These are phyloP conservation scores for Lepidium didymum DNA, from an alignment of 345 rosid genomes.

Conservation along the genomic window DNA sequence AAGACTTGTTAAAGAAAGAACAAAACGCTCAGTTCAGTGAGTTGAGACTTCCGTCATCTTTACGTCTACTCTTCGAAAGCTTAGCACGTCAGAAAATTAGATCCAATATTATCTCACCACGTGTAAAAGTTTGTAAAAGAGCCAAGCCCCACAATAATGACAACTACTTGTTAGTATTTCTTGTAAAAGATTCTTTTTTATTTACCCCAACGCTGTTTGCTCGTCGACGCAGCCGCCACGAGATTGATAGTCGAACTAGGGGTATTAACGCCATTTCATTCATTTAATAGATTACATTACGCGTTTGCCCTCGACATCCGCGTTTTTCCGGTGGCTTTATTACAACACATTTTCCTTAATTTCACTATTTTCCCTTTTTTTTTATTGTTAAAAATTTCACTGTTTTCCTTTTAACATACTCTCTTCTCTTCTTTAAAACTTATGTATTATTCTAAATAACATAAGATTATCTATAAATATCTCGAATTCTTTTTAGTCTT, in stretches of 20 bases:
- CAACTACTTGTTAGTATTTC: neutral
- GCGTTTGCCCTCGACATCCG: slow-evolving; percentile 7
- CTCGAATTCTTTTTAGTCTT: too few relatives aligned
- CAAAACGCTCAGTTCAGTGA: neutral
- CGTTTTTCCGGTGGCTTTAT: slow-evolving; percentile 18
- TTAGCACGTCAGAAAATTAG: neutral
- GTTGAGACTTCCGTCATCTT: slow-evolving; percentile 16
- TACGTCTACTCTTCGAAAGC: slow-evolving; percentile 17
- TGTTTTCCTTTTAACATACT: neutral
- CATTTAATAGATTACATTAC: neutral
- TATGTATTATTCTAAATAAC: too few relatives aligned
- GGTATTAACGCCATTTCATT: neutral
- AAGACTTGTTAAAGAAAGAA: too few relatives aligned
- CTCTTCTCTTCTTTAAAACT: neutral
- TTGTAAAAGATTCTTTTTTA: neutral
- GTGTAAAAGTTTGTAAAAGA: slow-evolving; percentile 18
- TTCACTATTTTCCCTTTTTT: neutral
- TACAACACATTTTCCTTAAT: neutral
- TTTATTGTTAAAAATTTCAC: neutral
- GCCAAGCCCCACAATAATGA: slow-evolving; percentile 24
- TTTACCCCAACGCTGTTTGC: slow-evolving; percentile 11
- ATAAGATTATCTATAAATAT: too few relatives aligned
- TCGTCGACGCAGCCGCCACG: slow-evolving; percentile 26
- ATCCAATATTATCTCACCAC: neutral
- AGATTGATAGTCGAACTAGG: neutral